These are phyloP conservation scores for Sugiyamaella novakii DNA, from an alignment of 1,139 yeast species.

Conservation along the genomic window DNA sequence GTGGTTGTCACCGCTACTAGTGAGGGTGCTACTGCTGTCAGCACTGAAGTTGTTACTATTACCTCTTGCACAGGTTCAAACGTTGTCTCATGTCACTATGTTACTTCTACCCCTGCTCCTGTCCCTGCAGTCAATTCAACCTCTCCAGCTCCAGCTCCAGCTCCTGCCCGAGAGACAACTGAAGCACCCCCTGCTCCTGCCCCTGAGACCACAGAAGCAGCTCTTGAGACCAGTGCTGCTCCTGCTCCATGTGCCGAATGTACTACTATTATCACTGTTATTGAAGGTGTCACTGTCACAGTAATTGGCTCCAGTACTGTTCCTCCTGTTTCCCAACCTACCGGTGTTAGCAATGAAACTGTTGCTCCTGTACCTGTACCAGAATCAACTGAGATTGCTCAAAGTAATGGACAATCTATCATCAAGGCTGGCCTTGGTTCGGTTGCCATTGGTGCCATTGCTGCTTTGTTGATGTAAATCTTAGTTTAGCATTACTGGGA, in stretches of 20 bases:
- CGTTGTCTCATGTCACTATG: slow-evolving; percentile 33
- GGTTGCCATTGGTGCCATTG: slow-evolving; percentile 28
- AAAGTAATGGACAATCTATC: slow-evolving; percentile 30
- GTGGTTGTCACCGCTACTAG: slow-evolving; percentile 23
- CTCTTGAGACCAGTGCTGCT: slow-evolving; percentile 28
- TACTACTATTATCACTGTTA: slow-evolving; percentile 36
- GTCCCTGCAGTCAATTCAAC: slow-evolving; percentile 22
- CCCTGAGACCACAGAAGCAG: slow-evolving; percentile 36
- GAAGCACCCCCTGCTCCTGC: slow-evolving; percentile 36
- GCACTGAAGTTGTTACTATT: slow-evolving; percentile 27
- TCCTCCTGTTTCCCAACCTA: slow-evolving; percentile 22
- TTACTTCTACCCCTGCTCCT: slow-evolving; percentile 28
- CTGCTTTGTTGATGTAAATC: slow-evolving; percentile 25
- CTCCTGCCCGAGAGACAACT: slow-evolving; percentile 28
- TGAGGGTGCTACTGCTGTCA: slow-evolving; percentile 24
- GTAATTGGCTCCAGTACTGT: slow-evolving; percentile 32
- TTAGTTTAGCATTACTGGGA: neutral
- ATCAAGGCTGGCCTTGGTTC: slow-evolving; percentile 32
- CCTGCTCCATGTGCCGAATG: slow-evolving; percentile 20
- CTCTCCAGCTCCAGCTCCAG: slow-evolving; percentile 22
- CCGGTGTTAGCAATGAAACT: slow-evolving; percentile 10
- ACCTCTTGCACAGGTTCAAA: slow-evolving; percentile 33
- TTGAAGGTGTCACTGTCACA: slow-evolving; percentile 38
- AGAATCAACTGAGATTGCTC: slow-evolving; percentile 25
- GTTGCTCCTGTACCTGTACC: slow-evolving; percentile 17